Evolutionary conservation across 2,329 filamentous ascomycete genomes (phyloP), one percentile per base, ranked within the genome.

Genomic region (Aureobasidium sp.): DNA sequence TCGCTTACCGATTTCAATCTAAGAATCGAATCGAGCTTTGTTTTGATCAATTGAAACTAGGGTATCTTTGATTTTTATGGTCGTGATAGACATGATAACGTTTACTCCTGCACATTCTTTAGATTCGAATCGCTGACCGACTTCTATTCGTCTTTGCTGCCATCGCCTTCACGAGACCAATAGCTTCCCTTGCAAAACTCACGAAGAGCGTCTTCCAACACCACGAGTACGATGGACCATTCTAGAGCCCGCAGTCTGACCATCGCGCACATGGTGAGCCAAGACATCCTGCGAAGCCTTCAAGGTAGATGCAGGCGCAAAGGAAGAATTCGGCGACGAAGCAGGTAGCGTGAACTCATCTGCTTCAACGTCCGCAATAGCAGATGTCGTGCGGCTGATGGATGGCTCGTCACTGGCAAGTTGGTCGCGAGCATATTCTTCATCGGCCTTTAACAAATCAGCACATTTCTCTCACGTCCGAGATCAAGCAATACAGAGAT

Each of bases 221-320:
- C 51, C 51, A 41, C 51, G 22, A n/a, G 37, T 55, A 29, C 51
- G 51, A 42, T 55, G 51, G 7, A 31, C 51, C 51, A 55, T 55
- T 15, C 36, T 55, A 15, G 36, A 27, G 15, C 51, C 51, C 6
- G 36, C 51, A 11, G 36, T 55, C 15, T 55, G 51, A 7, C 51
- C 51, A 42, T 55, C 51, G 5, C 51, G 31, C 1, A 31, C 25
- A 27, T 31, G 49, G 11, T 25, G 17, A 22, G 31, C 37, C 37
- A 55, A 39, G 17, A 55, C n/a, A 4, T 42, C 37, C 37, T 55
- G 31, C 4, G 51, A 55, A 6, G 51, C 36, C 37, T 55, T 25
- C 3, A 55, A 12, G 1, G 36, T 20, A n/a, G 51, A 55, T 4
- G 51, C 51, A 15, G 51, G 51, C 25, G 51, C 51, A 15, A 55